These are phyloP conservation scores for Lasiosphaeria hispida DNA, from an alignment of 495 filamentous ascomycete genomes.

Conservation along the genomic window DNA sequence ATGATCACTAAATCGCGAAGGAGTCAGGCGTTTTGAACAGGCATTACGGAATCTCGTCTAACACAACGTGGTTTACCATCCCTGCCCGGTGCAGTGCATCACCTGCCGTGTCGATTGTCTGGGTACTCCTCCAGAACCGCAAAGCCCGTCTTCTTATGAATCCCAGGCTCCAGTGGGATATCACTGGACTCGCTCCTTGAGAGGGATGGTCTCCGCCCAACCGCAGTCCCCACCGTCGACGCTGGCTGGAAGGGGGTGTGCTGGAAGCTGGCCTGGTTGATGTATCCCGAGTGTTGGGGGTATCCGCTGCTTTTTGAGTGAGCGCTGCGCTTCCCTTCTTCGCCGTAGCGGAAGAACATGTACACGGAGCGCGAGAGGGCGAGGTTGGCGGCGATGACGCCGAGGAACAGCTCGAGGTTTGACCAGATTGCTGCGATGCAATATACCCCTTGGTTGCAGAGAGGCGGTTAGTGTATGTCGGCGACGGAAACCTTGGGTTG, in stretches of 20 bases:
- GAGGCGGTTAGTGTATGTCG: too few species aligned
- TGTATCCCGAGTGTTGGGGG: neutral
- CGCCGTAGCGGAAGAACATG: conserved; percentile 22
- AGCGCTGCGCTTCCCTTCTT: neutral
- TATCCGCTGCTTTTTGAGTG: too few species aligned
- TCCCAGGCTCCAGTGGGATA: neutral
- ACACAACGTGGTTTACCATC: too few species aligned
- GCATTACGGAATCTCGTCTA: too few species aligned
- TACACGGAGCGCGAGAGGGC: conserved; percentile 23
- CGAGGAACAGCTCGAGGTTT: conserved; percentile 27
- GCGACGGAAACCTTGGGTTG: too few species aligned
- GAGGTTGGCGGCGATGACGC: conserved; percentile 29
- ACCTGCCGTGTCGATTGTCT: neutral
- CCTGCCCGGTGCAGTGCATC: too few species aligned
- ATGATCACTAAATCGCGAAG: too few species aligned
- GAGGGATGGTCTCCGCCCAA: neutral
- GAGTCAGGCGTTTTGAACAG: too few species aligned
- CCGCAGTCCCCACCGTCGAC: neutral
- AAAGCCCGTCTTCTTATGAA: neutral
- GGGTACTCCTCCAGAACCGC: neutral
- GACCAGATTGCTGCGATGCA: conserved; percentile 30
- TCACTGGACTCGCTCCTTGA: neutral
- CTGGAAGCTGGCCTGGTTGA: neutral
- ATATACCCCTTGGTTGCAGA: conserved; percentile 14
- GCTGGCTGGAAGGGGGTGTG: neutral